Evolutionary conservation across 192 early-diverging fungal species (phyloP), one percentile per base, ranked within the genome.

Genomic region (Backusella westeae): DNA sequence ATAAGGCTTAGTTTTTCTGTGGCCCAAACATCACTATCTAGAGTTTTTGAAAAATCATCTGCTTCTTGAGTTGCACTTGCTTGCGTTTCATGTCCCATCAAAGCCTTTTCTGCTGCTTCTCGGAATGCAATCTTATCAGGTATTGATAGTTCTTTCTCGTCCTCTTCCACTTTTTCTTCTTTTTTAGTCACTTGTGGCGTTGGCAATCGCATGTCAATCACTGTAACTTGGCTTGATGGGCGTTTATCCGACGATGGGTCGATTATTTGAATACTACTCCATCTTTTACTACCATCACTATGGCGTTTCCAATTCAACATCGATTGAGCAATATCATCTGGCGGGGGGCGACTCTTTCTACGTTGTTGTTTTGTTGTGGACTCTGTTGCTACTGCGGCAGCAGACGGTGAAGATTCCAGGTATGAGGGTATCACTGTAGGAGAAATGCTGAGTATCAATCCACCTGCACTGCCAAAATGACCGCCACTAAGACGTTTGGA

Each of bases 391-490:
- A 21, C 56, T 63, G 56, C 56, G 8, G 56, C 56, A 26, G 56
- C 21, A 29, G 56, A 63, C 8, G 21, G 56, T 29, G 56, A 63
- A 26, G 56, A 63, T 14, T 63, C 23, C 12, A 63, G 4, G 19
- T n/a, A 49, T 49, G 46, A 49, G 17, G 46, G 46, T 49, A 49
- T 17, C 4, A 49, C 46, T 49, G 46, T 49, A 49, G 75, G 75
- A 21, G 52, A 26, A 32, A 75, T 82, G 46, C 74, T 83, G 39
- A 83, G 32, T 26, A 80, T 26, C 21, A 83, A 56, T n/a, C 82
- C 82, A 39, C 82, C 82, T 35, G 82, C 82, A 66, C 78, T 80
- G 32, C 79, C 76, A 66, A 72, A 83, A 35, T 78, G 69, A 8
- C 79, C 78, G 1, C 78, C 78, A 41, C 78, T 80, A 7, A 83